Evolutionary conservation across 164 flowering plant genomes (phyloP).

Genomic region (Chloranthus sessilifolius): DNA sequence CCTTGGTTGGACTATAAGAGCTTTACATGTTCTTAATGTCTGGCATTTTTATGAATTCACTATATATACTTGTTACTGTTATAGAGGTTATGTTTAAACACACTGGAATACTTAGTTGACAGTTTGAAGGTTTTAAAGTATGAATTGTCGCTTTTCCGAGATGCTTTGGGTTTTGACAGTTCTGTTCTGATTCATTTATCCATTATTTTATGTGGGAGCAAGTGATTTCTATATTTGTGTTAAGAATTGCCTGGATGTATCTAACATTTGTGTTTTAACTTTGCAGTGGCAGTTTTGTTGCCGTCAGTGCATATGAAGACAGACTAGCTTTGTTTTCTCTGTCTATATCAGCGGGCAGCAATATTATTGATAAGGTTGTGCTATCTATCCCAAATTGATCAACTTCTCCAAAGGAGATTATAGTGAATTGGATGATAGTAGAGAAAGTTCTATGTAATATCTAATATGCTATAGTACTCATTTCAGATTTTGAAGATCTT

Average conservation of each 20-base stretch:
- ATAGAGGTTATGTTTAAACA: too few relatives aligned
- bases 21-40: too few relatives aligned
- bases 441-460: slow-evolving; percentile 4
- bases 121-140: too few relatives aligned
- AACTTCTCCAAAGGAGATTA: not conserved
- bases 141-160: too few relatives aligned
- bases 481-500: slow-evolving; percentile 15
- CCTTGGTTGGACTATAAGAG: too few relatives aligned
- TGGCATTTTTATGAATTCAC: too few relatives aligned
- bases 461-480: slow-evolving; percentile 3
- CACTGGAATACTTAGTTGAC: too few relatives aligned
- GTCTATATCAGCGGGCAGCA: slow-evolving; percentile 44
- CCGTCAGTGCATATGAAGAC: slow-evolving; percentile 83
- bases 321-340: slow-evolving; percentile 68
- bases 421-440: slow-evolving; percentile 4
- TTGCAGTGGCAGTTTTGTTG: slow-evolving; percentile 74
- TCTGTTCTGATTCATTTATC: too few relatives aligned
- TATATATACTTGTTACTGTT: too few relatives aligned
- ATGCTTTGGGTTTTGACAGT: too few relatives aligned
- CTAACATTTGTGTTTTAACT: slow-evolving; percentile 17
- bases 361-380: slow-evolving; percentile 68
- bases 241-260: slow-evolving; percentile 3
- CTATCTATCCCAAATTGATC: slow-evolving; percentile 6
- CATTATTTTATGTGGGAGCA: too few relatives aligned
- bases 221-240: too few relatives aligned